Evolutionary conservation across 2,329 filamentous ascomycete genomes (phyloP).

Genomic region (Byssothecium circinans): DNA sequence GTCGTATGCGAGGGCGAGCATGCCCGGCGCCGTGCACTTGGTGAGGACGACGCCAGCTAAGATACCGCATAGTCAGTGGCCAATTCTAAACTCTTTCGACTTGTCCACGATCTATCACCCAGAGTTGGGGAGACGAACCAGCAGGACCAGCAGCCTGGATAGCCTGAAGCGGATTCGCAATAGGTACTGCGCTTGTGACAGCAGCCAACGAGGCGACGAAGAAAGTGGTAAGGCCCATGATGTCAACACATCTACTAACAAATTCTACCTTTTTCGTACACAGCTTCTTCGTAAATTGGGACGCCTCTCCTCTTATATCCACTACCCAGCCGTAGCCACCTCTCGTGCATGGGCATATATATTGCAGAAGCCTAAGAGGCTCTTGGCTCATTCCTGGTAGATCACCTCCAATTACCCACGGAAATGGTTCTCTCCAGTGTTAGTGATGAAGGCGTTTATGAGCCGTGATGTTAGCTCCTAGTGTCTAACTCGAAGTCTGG

Average conservation of each 20-base stretch:
- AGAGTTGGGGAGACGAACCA: too few relatives aligned
- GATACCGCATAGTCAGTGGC: not conserved
- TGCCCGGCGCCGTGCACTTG: constrained; percentile 31
- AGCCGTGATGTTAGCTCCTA: not conserved
- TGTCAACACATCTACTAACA: not conserved
- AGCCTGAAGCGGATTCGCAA: constrained; percentile 28
- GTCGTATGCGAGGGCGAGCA: constrained; percentile 40
- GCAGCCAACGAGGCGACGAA: constrained; percentile 25
- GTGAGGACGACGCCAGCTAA: constrained; percentile 28
- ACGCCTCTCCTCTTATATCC: constrained; percentile 28
- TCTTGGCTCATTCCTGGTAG: constrained; percentile 37
- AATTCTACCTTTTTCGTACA: not conserved
- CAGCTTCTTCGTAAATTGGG: too few relatives aligned
- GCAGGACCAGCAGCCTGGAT: constrained; percentile 23
- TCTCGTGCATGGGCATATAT: constrained; percentile 1
- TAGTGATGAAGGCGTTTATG: not conserved
- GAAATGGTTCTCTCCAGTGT: constrained; percentile 5
- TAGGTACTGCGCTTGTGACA: constrained; percentile 22
- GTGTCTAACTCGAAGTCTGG: not conserved
- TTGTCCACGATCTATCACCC: too few relatives aligned
- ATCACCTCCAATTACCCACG: constrained; percentile 24
- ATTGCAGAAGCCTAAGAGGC: constrained; percentile 16
- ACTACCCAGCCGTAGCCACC: not conserved
- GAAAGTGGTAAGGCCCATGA: constrained; percentile 28
- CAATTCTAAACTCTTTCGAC: too few relatives aligned